Evolutionary conservation across 73 alveolate genomes (phyloP), one percentile per base, ranked within the genome.

Genomic region (Paramecium octaurelia): DNA sequence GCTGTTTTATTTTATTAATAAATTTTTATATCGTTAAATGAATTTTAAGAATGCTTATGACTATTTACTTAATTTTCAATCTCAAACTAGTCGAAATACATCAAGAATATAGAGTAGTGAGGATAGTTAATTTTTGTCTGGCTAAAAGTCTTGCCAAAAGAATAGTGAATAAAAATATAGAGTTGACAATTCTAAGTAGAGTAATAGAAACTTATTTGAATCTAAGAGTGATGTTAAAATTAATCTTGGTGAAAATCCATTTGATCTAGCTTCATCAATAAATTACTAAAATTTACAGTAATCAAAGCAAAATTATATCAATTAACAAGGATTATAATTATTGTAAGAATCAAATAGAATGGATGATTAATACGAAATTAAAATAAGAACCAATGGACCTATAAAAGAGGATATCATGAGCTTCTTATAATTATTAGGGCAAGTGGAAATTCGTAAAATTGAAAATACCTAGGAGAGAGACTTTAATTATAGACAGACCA

Each of bases 1-100:
- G 60, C 20, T 12, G 4, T 16, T 48, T 54, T 54, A 54, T 54
- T 16, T 54, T 54, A 54, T 54, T 54, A 54, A 16, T 54, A 54
- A 48, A 54, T 18, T 54, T 18, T 54, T 54, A 54, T 54, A 54
- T 54, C 84, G 84, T 64, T 64, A 64, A 64, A 64, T 64, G 84
- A 64, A 64, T 64, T 64, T 14, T 24, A 64, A 64, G 84, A 64
- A 64, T 64, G 84, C 84, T 11, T 64, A 64, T 64, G 84, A 64
- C 46, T 64, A 64, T 64, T 64, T 64, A 24, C 48, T 64, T 16
- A 64, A 64, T n/a, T 64, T 64, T 64, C 12, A 27, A 27, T 64
- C 84, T 64, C 42, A 64, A 64, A 64, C 54, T 2, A 27, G 46
- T 12, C 84, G 69, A 54, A 54, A 54, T n/a, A 54, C 69, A n/a